A percentile compares a stretch with the other conserved stretches of the same genome.
Conservation (phyloP, 1,139 yeast genomes). For the Suhomyces ambrosiae region DNA sequence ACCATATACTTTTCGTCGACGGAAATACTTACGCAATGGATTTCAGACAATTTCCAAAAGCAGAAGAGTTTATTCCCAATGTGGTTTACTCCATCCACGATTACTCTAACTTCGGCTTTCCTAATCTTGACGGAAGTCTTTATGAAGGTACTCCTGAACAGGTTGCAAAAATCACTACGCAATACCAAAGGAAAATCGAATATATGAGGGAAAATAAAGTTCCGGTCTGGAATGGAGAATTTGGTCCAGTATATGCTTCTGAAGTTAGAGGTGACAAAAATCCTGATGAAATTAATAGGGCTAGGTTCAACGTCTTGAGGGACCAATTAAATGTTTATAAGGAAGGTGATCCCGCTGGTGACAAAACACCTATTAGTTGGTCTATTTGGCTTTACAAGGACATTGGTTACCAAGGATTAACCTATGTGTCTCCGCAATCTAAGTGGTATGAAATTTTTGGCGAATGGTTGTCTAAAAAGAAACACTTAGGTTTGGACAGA, state of each 20-base stretch:
- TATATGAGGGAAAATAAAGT: slow-evolving; percentile 38
- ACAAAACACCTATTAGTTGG: slow-evolving; percentile 45
- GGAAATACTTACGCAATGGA: slow-evolving; percentile 53
- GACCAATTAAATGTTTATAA: slow-evolving; percentile 46
- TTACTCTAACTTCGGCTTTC: slow-evolving; percentile 45
- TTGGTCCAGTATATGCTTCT: slow-evolving; percentile 51
- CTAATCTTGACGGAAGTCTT: slow-evolving; percentile 31
- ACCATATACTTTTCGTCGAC: slow-evolving; percentile 48
- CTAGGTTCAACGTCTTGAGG: slow-evolving; percentile 41
- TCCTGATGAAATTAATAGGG: slow-evolving; percentile 35
- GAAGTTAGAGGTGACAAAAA: slow-evolving; percentile 41
- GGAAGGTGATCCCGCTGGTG: slow-evolving; percentile 49
- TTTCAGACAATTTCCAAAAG: slow-evolving; percentile 44
- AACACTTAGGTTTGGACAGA: slow-evolving; percentile 44
- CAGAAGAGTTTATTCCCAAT: slow-evolving; percentile 31
- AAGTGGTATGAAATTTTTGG: slow-evolving; percentile 44
- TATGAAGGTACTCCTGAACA: slow-evolving; percentile 37
- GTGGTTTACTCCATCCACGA: slow-evolving; percentile 52
- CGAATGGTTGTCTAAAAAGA: slow-evolving; percentile 41
- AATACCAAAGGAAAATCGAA: slow-evolving; percentile 43
- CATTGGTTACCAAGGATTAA: slow-evolving; percentile 50
- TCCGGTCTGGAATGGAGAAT: slow-evolving; percentile 57
- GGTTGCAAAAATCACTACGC: slow-evolving; percentile 30
- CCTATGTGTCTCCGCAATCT: slow-evolving; percentile 44
- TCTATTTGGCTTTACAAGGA: slow-evolving; percentile 55